Percentiles rank a stretch among this genome's conserved stretches.
Conservation (phyloP, 352 stramenopile species). For the Pythium phragmiticola region DNA sequence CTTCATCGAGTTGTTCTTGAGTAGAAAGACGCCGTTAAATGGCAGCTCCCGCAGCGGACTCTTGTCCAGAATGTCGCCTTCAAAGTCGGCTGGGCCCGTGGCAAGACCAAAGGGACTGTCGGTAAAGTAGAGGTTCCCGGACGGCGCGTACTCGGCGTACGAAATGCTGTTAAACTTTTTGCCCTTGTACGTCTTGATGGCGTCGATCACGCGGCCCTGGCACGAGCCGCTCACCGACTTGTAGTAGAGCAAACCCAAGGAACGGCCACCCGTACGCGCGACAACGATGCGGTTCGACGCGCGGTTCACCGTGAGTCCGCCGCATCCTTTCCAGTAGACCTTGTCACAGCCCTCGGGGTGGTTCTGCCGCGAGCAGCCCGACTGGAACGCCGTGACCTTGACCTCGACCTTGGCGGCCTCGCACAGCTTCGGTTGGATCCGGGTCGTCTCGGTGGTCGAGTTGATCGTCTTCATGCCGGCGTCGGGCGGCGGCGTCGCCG, state of each 20-base stretch:
- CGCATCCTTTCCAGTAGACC: constrained; percentile 75
- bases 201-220: constrained; percentile 73
- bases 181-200: constrained; percentile 67
- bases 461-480: constrained; percentile 28
- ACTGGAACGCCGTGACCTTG: constrained; percentile 67
- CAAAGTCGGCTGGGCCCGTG: constrained; percentile 52
- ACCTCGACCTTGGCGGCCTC: constrained; percentile 40
- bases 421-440: constrained; percentile 46
- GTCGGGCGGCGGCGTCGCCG: constrained; percentile 34
- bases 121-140: constrained; percentile 75
- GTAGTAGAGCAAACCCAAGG: constrained; percentile 71
- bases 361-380: constrained; percentile 84
- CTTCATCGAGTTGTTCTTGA: constrained; percentile 46
- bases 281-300: constrained; percentile 66
- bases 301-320: constrained; percentile 70
- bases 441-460: constrained; percentile 51
- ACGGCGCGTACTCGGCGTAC: constrained; percentile 61
- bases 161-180: constrained; percentile 80
- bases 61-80: constrained; percentile 65
- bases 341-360: constrained; percentile 71
- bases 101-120: constrained; percentile 78
- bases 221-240: constrained; percentile 44
- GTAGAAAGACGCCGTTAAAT: constrained; percentile 78
- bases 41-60: constrained; percentile 67
- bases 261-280: constrained; percentile 69